Evolutionary conservation across 2,329 filamentous ascomycete genomes (phyloP), one percentile per base, ranked within the genome.

Genomic region (Colletotrichum cordylinicola): DNA sequence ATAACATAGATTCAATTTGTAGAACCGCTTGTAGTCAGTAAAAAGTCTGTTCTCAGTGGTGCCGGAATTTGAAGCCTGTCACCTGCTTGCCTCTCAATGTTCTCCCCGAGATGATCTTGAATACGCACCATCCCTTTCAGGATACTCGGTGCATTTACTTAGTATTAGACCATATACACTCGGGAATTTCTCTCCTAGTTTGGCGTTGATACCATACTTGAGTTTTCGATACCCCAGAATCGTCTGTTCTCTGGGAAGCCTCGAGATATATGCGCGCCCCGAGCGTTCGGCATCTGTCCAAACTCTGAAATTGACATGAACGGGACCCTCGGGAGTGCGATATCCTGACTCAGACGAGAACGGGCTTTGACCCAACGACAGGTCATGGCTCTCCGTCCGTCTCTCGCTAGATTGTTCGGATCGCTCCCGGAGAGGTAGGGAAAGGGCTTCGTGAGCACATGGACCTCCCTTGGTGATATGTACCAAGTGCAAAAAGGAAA

Each of bases 1-100:
- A 2, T 1, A 21, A 4, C 18, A 48, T 0, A 48, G 0, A 3
- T 13, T 0, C 8, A 52, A 6, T 52, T 10, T 24, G 12, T 2
- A 52, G 43, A 2, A 0, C 3, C n/a, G 3, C 43, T 52, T 33
- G 9, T 33, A 10, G 31, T 33, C 31, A 10, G 31, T 10, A 10
- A 8, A 9, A 33, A 33, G 31, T 33, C 8, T 33, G 31, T 1
- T 27, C 4, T 27, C 24, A 27, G 24, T 27, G 24, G 24, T 27
- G 24, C 24, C 24, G 24, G 24, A 27, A 27, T 27, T 27, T 27
- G 24, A 27, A 6, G 24, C 24, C 24, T 27, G 4, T 27, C 4
- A 27, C 24, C 24, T 27, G 4, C 24, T 27, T 27, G 24, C 24
- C 24, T 27, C 24, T 27, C 24, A 27, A 5, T 4, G 24, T 27